Evolutionary conservation across 169 alveolate species (phyloP).

Genomic region (Plasmodium billcollinsi): DNA sequence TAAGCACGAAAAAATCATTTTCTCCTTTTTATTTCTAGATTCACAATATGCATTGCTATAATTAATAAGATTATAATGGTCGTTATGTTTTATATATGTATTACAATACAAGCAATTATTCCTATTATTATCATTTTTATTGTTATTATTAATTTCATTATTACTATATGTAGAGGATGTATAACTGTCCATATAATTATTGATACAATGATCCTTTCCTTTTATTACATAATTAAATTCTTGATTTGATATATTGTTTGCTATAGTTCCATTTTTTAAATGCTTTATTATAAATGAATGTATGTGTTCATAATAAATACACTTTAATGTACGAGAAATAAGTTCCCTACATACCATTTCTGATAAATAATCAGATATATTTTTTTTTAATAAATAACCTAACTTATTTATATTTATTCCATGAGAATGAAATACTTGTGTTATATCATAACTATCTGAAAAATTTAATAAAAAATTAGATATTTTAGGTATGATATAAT

Average conservation of each 20-base stretch:
- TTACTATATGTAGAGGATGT: not conserved
- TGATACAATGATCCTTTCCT: not conserved
- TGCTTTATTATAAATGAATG: slow-evolving; percentile 62
- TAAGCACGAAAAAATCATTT: slow-evolving; percentile 24
- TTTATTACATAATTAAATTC: no score
- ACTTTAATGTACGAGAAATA: slow-evolving; percentile 48
- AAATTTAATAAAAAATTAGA: slow-evolving; percentile 70
- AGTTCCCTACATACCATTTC: slow-evolving; percentile 46
- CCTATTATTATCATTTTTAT: not conserved
- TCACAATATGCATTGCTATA: not conserved
- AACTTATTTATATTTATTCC: slow-evolving; percentile 83
- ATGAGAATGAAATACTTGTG: slow-evolving; percentile 79
- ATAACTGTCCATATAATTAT: not conserved
- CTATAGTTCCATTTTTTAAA: slow-evolving; percentile 11
- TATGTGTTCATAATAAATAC: slow-evolving; percentile 80
- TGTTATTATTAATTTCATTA: not conserved
- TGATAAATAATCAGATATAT: slow-evolving; percentile 31
- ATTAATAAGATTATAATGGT: not conserved
- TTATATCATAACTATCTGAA: slow-evolving; percentile 82
- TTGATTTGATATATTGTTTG: no score
- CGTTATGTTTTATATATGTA: not conserved
- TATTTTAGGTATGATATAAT: slow-evolving; percentile 79
- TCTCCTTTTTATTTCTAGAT: not conserved
- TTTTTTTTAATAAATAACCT: slow-evolving; percentile 14
- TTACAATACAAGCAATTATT: not conserved